Base-by-base conservation (phyloP, 345 rosid species). In the Eucalyptus erythrocorys region DNA sequence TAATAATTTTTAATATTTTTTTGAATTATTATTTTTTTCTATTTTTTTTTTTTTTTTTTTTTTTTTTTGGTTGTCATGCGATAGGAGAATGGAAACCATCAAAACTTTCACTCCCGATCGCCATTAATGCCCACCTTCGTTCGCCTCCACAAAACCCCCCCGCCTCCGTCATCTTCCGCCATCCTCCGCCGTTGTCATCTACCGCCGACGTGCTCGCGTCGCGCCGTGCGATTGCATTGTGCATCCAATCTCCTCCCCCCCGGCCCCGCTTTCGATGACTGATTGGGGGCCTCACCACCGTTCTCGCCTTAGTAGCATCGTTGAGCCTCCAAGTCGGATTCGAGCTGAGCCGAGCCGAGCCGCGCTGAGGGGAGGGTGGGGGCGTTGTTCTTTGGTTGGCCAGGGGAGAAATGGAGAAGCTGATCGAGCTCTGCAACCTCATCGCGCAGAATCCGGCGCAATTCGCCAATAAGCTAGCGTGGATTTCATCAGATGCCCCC, bases 401-500 rank as follows among this genome's bases (percentile, higher is more conserved):
- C 13, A 45, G 50, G 32, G 45, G 10, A 13, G 51, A 47, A 49
- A 89, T 97, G 99, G 98, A 98, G 90, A 93, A 99, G 48, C 91
- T 98, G 93, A 89, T 93, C 90, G 97, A 96, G 92, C 95, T 98
- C 22, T 95, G 97, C 90, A 99, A 98, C 92, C 93, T 98, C 64
- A 92, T 95, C 57, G 94, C 98, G 26, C 92, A 92, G 40, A 94
- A 94, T 50, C 99, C 99, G 87, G 91, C 90, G 87, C 98, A 95
- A 87, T 98, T 97, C 92, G 90, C 95, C 21, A 97, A 98, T 37
- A 97, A 97, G 68, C 89, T 98, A 59, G 92, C 94, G 68, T 97
- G 99, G 99, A 93, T 98, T 88, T 98, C 93, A 94, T 93, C 86
- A 95, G 98, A 19, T 97, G 99, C 87, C 98, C 99, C 34, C 99